A percentile compares a stretch with the other conserved stretches of the same genome.
Evolutionary conservation across 1,139 yeast genomes (phyloP).

Genomic region (Kodamaea fungicola): DNA sequence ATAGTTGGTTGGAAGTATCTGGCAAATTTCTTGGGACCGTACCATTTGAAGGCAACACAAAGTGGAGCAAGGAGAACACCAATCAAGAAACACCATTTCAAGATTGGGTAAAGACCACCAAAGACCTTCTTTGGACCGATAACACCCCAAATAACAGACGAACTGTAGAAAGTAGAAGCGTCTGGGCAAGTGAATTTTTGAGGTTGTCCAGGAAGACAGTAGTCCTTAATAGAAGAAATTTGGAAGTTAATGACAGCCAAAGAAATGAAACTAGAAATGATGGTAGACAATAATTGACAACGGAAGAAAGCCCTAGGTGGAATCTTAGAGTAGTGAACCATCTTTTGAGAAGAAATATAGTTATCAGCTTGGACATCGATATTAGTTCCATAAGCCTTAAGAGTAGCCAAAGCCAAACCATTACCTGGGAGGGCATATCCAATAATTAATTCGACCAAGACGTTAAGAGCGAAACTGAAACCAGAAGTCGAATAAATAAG

Average conservation of each 20-base stretch:
- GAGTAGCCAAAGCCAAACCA: slow-evolving; percentile 16
- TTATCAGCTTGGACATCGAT: slow-evolving; percentile 34
- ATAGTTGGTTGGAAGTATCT: slow-evolving; percentile 17
- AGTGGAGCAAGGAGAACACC: slow-evolving; percentile 29
- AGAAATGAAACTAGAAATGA: slow-evolving; percentile 23
- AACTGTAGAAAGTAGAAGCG: slow-evolving; percentile 28
- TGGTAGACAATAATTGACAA: slow-evolving; percentile 28
- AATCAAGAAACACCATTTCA: slow-evolving; percentile 32
- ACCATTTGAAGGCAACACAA: slow-evolving; percentile 23
- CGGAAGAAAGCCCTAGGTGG: slow-evolving; percentile 34
- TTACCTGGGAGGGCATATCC: slow-evolving; percentile 19
- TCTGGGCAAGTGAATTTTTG: slow-evolving; percentile 32
- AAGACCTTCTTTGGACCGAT: slow-evolving; percentile 35
- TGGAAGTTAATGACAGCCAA: slow-evolving; percentile 30
- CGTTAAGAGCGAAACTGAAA: slow-evolving; percentile 16
- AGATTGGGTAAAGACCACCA: slow-evolving; percentile 28
- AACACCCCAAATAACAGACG: slow-evolving; percentile 34
- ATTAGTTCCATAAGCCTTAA: slow-evolving; percentile 18
- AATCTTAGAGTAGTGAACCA: slow-evolving; percentile 31
- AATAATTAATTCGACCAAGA: slow-evolving; percentile 16
- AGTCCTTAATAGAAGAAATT: slow-evolving; percentile 21
- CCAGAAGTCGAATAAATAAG: slow-evolving; percentile 15
- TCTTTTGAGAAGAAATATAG: slow-evolving; percentile 33
- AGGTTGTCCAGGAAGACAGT: slow-evolving; percentile 25
- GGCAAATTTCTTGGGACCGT: slow-evolving; percentile 11